Evolutionary conservation across 2,329 filamentous ascomycete genomes (phyloP), one percentile per base, ranked within the genome.

Genomic region (Epicoccum nigrum): DNA sequence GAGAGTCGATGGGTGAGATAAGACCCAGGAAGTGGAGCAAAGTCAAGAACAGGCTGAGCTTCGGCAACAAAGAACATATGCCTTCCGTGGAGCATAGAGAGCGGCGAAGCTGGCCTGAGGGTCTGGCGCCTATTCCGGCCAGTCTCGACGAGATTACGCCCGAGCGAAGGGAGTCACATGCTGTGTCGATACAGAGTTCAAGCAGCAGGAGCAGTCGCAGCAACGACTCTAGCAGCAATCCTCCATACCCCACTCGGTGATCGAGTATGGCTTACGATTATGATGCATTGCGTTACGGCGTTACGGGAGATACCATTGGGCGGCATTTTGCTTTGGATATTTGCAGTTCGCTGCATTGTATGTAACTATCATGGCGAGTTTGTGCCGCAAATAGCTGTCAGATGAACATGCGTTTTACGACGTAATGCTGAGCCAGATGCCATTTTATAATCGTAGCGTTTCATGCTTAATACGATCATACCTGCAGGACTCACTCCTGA

Each of bases 11-110:
- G 25, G 58, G 57, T 3, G 49, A 54, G 17, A 49, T 60, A 12
- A 65, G 60, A 33, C 34, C 44, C 13, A 61, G 48, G 32, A 54
- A 57, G 45, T 67, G 65, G 56, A 64, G 60, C 27, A 65, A 58
- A 28, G 49, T 64, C 13, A 65, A 55, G 47, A 60, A 60, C 17
- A 48, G 62, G 17, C 55, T 62, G 44, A 65, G 64, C 30, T 37
- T 46, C 32, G 57, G 44, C 19, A 55, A 56, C 2, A 55, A 54
- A 11, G 58, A 63, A 7, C 50, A 60, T 1, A 43, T 70, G 37
- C 69, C 69, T 7, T 56, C 53, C 5, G 46, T 68, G 2, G 69
- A 71, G 48, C 68, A 72, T 39, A 54, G 69, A 35, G 70, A 71
- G 42, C 52, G 65, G 23, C 33, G 62, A 4, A 69, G 65, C 52